Evolutionary conservation across 2,329 filamentous ascomycete genomes (phyloP).

Genomic region (Graphium sp.): DNA sequence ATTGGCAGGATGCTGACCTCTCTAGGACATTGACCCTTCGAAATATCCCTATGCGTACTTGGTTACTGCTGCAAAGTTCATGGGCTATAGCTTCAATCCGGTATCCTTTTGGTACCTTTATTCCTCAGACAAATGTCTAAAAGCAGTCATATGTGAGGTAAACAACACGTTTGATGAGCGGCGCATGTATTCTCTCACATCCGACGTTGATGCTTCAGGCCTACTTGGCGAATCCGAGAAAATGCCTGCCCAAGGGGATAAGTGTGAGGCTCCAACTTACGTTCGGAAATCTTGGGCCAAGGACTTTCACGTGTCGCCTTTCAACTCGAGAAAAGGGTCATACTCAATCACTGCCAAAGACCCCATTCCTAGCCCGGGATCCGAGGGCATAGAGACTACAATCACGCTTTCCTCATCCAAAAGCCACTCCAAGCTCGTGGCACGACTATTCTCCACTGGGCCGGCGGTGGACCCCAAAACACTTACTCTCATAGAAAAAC

Average conservation of each 20-base stretch:
- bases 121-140: constrained; percentile 33
- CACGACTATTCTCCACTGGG: constrained; percentile 37
- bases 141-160: constrained; percentile 54
- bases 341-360: constrained; percentile 35
- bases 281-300: constrained; percentile 34
- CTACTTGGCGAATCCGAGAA: neutral
- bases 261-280: neutral
- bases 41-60: constrained; percentile 54
- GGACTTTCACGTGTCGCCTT: constrained; percentile 63
- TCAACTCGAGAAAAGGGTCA: constrained; percentile 44
- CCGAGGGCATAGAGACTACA: constrained; percentile 33
- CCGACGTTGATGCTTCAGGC: constrained; percentile 7
- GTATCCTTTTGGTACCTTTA: constrained; percentile 73
- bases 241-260: no score
- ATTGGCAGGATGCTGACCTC: neutral
- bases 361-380: constrained; percentile 20
- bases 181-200: constrained; percentile 44
- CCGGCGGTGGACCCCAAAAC: constrained; percentile 28
- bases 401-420: constrained; percentile 46
- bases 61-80: constrained; percentile 50
- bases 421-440: constrained; percentile 40
- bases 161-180: constrained; percentile 65
- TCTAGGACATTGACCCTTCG: constrained; percentile 37
- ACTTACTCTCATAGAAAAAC: constrained; percentile 23
- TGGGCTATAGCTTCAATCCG: constrained; percentile 59